A percentile compares a stretch with the other conserved stretches of the same genome.
phyloP scores from a whole-genome alignment of 2,329 filamentous ascomycete genomes.

The Didymella pinodella region DNA sequence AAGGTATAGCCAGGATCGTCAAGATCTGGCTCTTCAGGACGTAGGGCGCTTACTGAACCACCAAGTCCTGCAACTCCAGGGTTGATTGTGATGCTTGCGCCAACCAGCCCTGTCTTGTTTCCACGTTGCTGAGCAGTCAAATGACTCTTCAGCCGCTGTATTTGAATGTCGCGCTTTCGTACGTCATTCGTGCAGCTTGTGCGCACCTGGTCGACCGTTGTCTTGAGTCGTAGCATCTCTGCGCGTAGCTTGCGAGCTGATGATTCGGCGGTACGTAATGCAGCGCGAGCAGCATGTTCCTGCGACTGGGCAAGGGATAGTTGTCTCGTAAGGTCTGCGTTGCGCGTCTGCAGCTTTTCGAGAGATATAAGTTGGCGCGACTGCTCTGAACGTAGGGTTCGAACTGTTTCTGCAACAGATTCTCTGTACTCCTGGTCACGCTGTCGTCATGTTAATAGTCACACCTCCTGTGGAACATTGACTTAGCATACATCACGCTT shows the following conservation, averaged over 20 bases:
- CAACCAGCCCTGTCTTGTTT: slow-evolving; percentile 56
- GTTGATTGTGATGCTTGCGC: slow-evolving; percentile 59
- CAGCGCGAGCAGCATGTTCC: slow-evolving; percentile 72
- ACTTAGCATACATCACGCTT: slow-evolving; percentile 76
- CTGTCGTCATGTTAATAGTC: slow-evolving; percentile 55
- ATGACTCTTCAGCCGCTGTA: slow-evolving; percentile 88
- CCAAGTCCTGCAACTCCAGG: slow-evolving; percentile 42
- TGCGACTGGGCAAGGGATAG: slow-evolving; percentile 71
- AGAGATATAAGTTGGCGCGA: slow-evolving; percentile 76
- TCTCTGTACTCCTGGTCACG: slow-evolving; percentile 91
- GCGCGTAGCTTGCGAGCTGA: slow-evolving; percentile 81
- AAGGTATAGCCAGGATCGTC: slow-evolving; percentile 71
- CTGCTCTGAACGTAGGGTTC: slow-evolving; percentile 76
- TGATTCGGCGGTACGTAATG: slow-evolving; percentile 77
- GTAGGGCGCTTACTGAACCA: slow-evolving; percentile 52
- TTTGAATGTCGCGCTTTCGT: slow-evolving; percentile 86
- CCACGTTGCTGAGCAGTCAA: slow-evolving; percentile 69
- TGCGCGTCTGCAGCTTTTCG: slow-evolving; percentile 63
- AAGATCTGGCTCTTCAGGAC: slow-evolving; percentile 62
- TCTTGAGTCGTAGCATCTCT: slow-evolving; percentile 80
- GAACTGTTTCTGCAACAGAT: slow-evolving; percentile 78
- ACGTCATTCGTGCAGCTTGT: slow-evolving; percentile 89
- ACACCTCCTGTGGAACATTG: neutral
- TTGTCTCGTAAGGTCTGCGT: slow-evolving; percentile 64
- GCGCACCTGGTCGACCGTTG: slow-evolving; percentile 81